Evolutionary conservation across 129 eudicot species (phyloP).

Genomic region (Logfia minima): DNA sequence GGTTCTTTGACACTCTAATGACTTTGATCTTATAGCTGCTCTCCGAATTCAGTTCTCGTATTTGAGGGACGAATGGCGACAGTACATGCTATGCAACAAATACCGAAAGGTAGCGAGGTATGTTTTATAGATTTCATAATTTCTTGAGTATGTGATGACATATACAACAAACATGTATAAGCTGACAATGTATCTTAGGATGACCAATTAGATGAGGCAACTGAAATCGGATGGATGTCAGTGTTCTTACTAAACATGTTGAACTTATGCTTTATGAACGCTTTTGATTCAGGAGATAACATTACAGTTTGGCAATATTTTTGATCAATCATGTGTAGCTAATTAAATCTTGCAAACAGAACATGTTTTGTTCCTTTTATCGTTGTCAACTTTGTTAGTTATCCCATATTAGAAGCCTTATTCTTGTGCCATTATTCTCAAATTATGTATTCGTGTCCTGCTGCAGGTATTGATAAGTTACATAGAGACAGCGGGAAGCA

Average conservation of each 20-base stretch:
- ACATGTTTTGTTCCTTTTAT: not conserved
- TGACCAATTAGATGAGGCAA: not conserved
- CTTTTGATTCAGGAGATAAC: not conserved
- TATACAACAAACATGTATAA: not conserved
- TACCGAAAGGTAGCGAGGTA: constrained; percentile 97
- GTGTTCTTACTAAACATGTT: not conserved
- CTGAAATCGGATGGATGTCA: not conserved
- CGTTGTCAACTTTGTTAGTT: constrained; percentile 14
- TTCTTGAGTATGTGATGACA: not conserved
- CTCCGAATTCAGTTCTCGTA: constrained; percentile 85
- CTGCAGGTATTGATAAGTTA: constrained; percentile 79
- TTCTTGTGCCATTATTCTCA: constrained; percentile 9
- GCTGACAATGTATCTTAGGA: not conserved
- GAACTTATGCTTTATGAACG: not conserved
- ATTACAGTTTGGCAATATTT: not conserved
- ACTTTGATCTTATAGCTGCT: constrained; percentile 64
- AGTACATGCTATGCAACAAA: constrained; percentile 74
- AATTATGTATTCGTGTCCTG: constrained; percentile 7
- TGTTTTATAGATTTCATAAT: not conserved
- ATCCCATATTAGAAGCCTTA: constrained; percentile 8
- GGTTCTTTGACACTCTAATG: constrained; percentile 9
- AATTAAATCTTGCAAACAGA: constrained; percentile 5
- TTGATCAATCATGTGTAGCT: not conserved
- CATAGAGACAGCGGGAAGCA: constrained; percentile 96
- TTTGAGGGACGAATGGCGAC: constrained; percentile 86